Evolutionary conservation across 2,329 filamentous ascomycete genomes (phyloP).

Genomic region (Didymella glomerata): DNA sequence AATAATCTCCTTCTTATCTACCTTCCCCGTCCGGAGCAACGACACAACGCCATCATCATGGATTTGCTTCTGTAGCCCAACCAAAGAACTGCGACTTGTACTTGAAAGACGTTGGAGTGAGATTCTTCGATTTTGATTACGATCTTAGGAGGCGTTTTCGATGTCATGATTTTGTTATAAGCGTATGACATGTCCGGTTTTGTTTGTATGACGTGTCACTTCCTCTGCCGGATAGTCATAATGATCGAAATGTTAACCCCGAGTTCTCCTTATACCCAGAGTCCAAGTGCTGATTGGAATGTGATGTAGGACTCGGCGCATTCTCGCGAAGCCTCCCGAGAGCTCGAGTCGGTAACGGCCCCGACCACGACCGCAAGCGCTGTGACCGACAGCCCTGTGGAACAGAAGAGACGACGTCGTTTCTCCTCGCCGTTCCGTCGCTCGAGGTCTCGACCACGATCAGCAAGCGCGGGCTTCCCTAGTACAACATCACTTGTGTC

Average conservation of each 20-base stretch:
- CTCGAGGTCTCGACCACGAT: conserved; percentile 39
- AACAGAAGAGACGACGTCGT: conserved; percentile 41
- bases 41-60: conserved; percentile 14
- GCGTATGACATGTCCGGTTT: conserved; percentile 31
- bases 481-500: conserved; percentile 23
- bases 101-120: conserved; percentile 24
- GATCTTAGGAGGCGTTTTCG: conserved; percentile 35
- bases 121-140: conserved; percentile 22
- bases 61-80: conserved; percentile 11
- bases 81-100: conserved; percentile 26
- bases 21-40: conserved; percentile 22
- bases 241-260: conserved; percentile 41
- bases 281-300: conserved; percentile 50
- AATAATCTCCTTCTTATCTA: conserved; percentile 62
- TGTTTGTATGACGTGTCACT: conserved; percentile 25
- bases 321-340: conserved; percentile 46
- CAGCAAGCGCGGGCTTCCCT: conserved; percentile 41
- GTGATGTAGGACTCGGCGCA: conserved; percentile 47
- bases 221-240: conserved; percentile 32
- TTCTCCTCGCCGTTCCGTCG: conserved; percentile 49
- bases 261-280: conserved; percentile 6
- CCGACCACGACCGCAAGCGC: conserved; percentile 21
- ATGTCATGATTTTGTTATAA: conserved; percentile 26
- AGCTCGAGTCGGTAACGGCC: conserved; percentile 38
- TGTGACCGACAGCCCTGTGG: conserved; percentile 23